Evolutionary conservation across 2,329 filamentous ascomycete species (phyloP).

Genomic region (Aspergillus fumigatus): DNA sequence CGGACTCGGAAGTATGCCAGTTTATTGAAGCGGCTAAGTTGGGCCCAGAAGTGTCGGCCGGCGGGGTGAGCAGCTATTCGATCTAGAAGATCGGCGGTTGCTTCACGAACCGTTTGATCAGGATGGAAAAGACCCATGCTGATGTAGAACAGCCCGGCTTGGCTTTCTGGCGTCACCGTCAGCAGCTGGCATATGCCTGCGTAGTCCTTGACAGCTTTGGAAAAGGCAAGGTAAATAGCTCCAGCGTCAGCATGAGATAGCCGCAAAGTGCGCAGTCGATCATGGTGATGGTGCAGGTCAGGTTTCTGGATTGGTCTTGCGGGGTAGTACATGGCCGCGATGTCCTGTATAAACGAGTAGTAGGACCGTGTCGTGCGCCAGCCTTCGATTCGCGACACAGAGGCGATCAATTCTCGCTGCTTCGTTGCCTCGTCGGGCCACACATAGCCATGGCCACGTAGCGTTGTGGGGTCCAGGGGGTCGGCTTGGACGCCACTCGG

Average conservation of each 20-base stretch:
- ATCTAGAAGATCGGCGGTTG: constrained; percentile 74
- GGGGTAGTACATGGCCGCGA: constrained; percentile 37
- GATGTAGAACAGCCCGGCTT: constrained; percentile 85
- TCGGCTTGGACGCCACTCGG: constrained; percentile 37
- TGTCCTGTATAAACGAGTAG: constrained; percentile 83
- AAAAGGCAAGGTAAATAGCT: constrained; percentile 79
- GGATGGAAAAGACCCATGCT: constrained; percentile 90
- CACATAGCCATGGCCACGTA: constrained; percentile 86
- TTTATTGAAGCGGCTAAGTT: constrained; percentile 81
- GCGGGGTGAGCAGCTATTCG: constrained; percentile 82
- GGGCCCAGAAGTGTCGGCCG: constrained; percentile 87
- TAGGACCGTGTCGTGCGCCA: constrained; percentile 96
- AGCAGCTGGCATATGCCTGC: constrained; percentile 82
- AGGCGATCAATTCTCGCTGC: constrained; percentile 81
- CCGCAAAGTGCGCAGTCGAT: constrained; percentile 78
- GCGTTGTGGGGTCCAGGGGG: constrained; percentile 45
- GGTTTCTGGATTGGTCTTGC: constrained; percentile 38
- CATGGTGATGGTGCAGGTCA: constrained; percentile 88
- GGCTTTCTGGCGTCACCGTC: constrained; percentile 75
- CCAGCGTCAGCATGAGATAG: constrained; percentile 70
- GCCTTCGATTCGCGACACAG: constrained; percentile 88
- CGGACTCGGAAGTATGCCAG: constrained; percentile 76
- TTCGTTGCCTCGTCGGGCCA: constrained; percentile 82
- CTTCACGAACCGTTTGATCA: constrained; percentile 69
- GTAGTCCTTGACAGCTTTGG: constrained; percentile 70